Evolutionary conservation across 148 eudicot genomes (phyloP).

Genomic region (Arctostaphylos glauca): DNA sequence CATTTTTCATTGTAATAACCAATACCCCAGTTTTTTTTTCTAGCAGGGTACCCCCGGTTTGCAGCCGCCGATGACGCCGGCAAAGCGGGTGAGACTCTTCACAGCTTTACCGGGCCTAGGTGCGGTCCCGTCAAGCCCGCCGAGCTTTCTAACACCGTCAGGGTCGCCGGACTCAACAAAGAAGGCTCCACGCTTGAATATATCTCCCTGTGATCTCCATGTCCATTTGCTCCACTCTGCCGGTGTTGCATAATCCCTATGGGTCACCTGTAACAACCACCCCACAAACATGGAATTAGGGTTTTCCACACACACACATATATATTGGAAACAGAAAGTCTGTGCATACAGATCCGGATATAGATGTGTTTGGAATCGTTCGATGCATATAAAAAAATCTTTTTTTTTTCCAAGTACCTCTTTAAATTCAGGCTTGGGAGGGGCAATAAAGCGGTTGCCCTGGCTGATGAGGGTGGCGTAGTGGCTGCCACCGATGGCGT

Average conservation of each 20-base stretch:
- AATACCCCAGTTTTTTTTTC: not conserved
- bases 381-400: too few species aligned
- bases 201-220: constrained; percentile 49
- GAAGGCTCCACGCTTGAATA: constrained; percentile 45
- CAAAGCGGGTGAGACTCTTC: constrained; percentile 23
- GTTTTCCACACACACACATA: too few species aligned
- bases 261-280: constrained; percentile 28
- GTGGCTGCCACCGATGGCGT: constrained; percentile 57
- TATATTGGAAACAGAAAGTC: too few species aligned
- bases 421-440: not conserved
- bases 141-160: not conserved
- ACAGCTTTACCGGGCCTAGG: constrained; percentile 21
- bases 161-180: constrained; percentile 43
- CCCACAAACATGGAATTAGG: not conserved
- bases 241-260: constrained; percentile 23
- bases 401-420: not conserved
- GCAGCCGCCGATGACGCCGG: constrained; percentile 32
- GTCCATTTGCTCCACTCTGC: constrained; percentile 36
- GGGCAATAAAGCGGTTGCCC: constrained; percentile 42
- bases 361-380: too few species aligned
- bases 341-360: too few species aligned
- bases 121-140: constrained; percentile 9
- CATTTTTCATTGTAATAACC: not conserved
- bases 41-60: constrained; percentile 27
- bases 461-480: constrained; percentile 47